Evolutionary conservation across 768 basidiomycete genomes (phyloP), one percentile per base, ranked within the genome.

Genomic region (Baorangia bicolor): DNA sequence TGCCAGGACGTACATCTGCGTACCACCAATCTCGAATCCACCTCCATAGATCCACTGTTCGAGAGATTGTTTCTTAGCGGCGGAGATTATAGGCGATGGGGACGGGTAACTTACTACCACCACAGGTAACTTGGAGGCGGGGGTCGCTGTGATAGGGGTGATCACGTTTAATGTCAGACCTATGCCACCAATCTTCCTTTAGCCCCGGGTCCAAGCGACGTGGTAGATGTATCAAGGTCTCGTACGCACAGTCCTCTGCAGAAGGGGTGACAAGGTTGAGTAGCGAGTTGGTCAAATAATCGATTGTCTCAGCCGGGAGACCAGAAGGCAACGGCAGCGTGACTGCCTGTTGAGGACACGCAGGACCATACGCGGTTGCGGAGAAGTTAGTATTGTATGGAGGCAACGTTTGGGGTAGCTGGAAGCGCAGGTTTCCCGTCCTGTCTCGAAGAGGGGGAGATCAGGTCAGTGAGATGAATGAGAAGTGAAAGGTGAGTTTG

Each of bases 81-180:
- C n/a, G n/a, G n/a, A n/a, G n/a, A n/a, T n/a, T n/a, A n/a, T n/a
- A 35, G 0, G 9, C 3, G 20, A 38, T 33, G 2, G 23, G 12
- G 5, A 31, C 16, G 12, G 10, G 12, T 30, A 10, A 73, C 81
- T 42, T 66, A 83, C 83, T 30, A 77, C 80, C 20, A 81, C 69
- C 8, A 86, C 81, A 2, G 84, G 84, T 3, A 84, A 68, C 48
- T 78, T 79, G 10, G 76, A 76, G 0, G 62, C 61, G 2, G 77
- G 51, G 0, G 73, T 76, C 1, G 78, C 74, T 34, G 58, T 65
- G 2, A 68, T 64, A 5, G 84, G 82, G 48, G 74, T 76, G 27
- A 81, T 60, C 18, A 85, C 76, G 57, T 85, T 83, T 35, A 86
- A 54, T 1, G 77, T 81, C 20, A 85, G 69, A 67, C 83, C 82